Evolutionary conservation across 1,284 basidiomycete genomes (phyloP), one percentile per base, ranked within the genome.

Genomic region (Peniophora sp.): DNA sequence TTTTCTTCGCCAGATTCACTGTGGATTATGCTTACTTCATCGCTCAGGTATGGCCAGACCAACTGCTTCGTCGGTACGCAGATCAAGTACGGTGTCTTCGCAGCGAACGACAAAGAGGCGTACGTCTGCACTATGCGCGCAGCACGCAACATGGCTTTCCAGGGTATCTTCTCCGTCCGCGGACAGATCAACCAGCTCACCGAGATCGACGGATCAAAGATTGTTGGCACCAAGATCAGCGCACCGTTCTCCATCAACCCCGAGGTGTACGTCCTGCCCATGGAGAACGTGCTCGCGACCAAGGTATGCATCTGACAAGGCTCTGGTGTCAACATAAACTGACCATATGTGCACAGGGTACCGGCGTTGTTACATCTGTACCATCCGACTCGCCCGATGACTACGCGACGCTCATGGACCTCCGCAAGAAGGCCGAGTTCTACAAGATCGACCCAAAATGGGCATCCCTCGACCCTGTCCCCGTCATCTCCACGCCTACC

Each of bases 311-410:
- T 23, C 11, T 32, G 27, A 18, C 20, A n/a, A 11, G 22, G 8
- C 24, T 24, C 44, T 32, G 22, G 48, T n/a, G 34, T 20, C 20
- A 15, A 10, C 12, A 50, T 14, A 11, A 3, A n/a, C 5, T 44
- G 46, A 27, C 48, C 53, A 27, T 51, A 27, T 12, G 43, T 15
- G 35, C 24, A 39, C 55, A 88, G 85, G 97, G 97, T 63, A 99
- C 96, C 20, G 97, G 97, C 62, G 95, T 99, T 36, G 97, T 99
- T 59, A 97, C 95, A 2, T 99, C 93, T 47, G 94, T 97, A 10
- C 95, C 97, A 0, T 97, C 96, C 12, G 97, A 99, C 68, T 99
- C 97, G 14, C 97, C 97, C 23, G 97, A 99, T 65, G 97, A 99
- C 70, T 98, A 85, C 67, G 84, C 86, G 57, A 97, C 91, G 5